Percentiles rank a stretch among this genome's conserved stretches.
Evolutionary conservation across 306 rosid genomes (phyloP).

Genomic region (Medicago arabica): DNA sequence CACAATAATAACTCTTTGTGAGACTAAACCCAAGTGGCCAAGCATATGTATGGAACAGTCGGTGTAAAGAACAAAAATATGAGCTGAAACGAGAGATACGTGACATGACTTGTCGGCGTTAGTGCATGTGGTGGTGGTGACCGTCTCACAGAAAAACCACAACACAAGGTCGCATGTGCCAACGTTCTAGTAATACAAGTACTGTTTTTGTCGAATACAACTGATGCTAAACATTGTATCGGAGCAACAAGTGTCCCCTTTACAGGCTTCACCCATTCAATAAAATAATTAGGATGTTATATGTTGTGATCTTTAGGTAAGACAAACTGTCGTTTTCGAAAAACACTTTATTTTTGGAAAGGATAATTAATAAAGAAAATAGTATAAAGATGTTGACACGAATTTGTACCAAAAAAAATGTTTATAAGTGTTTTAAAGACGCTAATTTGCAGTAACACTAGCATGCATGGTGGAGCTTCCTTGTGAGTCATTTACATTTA

Average conservation of each 20-base stretch:
- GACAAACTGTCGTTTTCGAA: constrained; percentile 39
- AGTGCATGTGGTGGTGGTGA: constrained; percentile 51
- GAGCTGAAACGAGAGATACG: constrained; percentile 41
- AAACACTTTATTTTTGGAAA: background rate
- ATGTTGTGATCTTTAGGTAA: background rate
- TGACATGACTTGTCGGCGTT: constrained; percentile 36
- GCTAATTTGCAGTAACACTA: too few species aligned
- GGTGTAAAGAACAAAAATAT: constrained; percentile 10
- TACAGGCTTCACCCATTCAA: constrained; percentile 9
- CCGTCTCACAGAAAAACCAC: constrained; percentile 38
- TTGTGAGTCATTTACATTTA: too few species aligned
- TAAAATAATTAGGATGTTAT: constrained; percentile 23
- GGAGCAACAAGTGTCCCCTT: constrained; percentile 24
- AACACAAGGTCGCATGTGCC: constrained; percentile 45
- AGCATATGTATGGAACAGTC: background rate
- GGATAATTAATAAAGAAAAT: background rate
- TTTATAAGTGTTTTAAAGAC: too few species aligned
- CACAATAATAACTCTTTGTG: background rate
- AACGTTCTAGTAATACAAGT: constrained; percentile 11
- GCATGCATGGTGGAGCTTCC: too few species aligned
- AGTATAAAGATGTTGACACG: too few species aligned
- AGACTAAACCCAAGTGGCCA: background rate
- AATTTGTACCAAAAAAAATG: too few species aligned
- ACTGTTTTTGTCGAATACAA: background rate
- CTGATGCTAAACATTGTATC: background rate